Conservation (phyloP, 2,329 filamentous ascomycete species). For the Arachnomyces sp. region DNA sequence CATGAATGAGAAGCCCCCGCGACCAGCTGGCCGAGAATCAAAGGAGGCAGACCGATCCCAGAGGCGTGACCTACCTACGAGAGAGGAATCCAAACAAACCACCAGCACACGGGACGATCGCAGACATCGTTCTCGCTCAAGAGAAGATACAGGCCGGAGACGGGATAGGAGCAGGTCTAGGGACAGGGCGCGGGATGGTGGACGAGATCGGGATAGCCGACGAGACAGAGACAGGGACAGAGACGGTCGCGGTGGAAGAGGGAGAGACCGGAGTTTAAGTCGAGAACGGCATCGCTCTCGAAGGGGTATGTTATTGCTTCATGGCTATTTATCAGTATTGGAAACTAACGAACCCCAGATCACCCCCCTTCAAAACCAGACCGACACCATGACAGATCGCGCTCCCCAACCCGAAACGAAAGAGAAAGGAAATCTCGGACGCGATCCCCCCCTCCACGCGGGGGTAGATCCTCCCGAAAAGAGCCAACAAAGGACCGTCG, state of each 20-base stretch:
- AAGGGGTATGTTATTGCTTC: conserved; percentile 27
- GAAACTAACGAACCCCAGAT: conserved; percentile 4
- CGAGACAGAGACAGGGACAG: conserved; percentile 26
- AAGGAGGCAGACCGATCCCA: conserved; percentile 28
- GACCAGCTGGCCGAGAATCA: conserved; percentile 20
- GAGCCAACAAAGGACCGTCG: conserved; percentile 23
- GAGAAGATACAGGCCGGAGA: conserved; percentile 32
- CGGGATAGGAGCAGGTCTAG: conserved; percentile 37
- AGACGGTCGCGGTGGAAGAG: conserved; percentile 30
- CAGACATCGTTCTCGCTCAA: conserved; percentile 31
- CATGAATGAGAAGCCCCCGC: conserved; percentile 25
- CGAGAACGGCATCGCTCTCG: conserved; percentile 24
- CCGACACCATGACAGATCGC: conserved; percentile 25
- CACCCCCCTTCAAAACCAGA: conserved; percentile 19
- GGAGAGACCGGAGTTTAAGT: conserved; percentile 25
- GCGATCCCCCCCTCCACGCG: conserved; percentile 31
- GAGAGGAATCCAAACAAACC: conserved; percentile 31
- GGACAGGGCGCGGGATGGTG: conserved; percentile 29
- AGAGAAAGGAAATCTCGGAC: conserved; percentile 20
- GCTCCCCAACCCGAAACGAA: conserved; percentile 27
- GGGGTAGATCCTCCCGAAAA: conserved; percentile 24
- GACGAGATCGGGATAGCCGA: conserved; percentile 19
- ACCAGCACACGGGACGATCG: conserved; percentile 28
- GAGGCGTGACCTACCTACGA: conserved; percentile 28
- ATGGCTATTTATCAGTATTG: neutral